Conservation (phyloP, 305 asterid species). For the Caryopteris hybrid region DNA sequence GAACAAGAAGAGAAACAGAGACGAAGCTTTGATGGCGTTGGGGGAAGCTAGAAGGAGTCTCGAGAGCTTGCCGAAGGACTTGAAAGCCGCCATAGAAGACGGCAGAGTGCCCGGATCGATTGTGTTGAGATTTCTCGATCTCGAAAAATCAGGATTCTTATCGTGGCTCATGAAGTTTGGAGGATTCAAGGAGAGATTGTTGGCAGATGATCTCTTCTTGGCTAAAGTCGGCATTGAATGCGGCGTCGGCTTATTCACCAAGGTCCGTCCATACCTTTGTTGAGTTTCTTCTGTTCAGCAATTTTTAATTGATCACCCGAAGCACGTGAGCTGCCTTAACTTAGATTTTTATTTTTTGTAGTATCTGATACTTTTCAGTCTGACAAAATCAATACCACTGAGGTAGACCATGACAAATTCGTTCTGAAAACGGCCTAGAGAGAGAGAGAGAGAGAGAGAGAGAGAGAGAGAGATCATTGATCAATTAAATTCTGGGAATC, state of each 20-base stretch:
- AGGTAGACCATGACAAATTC: background rate
- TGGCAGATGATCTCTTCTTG: conserved; percentile 95
- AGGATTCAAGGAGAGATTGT: conserved; percentile 87
- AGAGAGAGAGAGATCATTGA: too few species aligned
- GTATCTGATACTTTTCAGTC: too few species aligned
- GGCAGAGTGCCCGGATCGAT: conserved; percentile 76
- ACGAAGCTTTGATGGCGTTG: conserved; percentile 70
- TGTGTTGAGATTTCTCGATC: conserved; percentile 52
- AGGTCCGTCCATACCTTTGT: too few species aligned
- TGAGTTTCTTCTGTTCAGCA: too few species aligned
- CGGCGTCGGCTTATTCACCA: conserved; percentile 91
- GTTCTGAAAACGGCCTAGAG: background rate
- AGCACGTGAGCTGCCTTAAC: too few species aligned
- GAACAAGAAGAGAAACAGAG: conserved; percentile 45
- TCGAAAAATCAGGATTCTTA: conserved; percentile 62
- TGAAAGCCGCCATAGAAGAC: conserved; percentile 66
- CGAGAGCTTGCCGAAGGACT: conserved; percentile 80
- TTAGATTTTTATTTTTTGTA: too few species aligned
- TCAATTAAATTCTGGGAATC: too few species aligned
- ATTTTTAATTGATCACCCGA: too few species aligned
- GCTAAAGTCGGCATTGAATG: conserved; percentile 84
- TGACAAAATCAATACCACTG: background rate
- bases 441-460: background rate
- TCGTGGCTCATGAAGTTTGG: conserved; percentile 74
- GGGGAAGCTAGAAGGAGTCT: conserved; percentile 72